Conservation (phyloP, 2,329 filamentous ascomycete species). For the Alternaria ventricosa region DNA sequence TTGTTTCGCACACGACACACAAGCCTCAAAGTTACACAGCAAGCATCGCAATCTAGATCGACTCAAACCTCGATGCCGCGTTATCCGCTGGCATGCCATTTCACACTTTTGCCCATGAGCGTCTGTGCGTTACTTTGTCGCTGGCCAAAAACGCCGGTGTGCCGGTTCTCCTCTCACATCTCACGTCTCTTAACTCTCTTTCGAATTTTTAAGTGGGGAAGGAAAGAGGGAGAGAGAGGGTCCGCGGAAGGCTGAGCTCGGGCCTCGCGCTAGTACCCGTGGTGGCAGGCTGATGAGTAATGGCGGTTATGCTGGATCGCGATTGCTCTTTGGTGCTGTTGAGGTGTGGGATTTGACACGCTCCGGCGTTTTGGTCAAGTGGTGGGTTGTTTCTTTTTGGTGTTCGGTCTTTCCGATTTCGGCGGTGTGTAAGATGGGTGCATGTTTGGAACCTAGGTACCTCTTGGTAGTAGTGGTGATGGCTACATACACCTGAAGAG, state of each 20-base stretch:
- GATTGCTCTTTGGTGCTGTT: not conserved
- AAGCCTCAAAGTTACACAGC: not conserved
- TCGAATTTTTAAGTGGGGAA: not conserved
- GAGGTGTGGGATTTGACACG: not conserved
- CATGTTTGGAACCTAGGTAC: not conserved
- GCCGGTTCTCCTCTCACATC: not conserved
- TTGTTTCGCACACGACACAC: not conserved
- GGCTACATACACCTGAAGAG: not conserved
- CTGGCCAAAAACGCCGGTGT: not conserved
- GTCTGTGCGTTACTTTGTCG: conserved; percentile 15
- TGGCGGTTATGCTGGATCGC: not conserved
- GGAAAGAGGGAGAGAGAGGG: not conserved
- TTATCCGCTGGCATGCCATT: conserved; percentile 15
- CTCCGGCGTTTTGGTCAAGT: not conserved
- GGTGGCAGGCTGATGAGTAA: not conserved
- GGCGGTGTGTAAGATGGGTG: not conserved
- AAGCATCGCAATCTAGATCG: conserved; percentile 8
- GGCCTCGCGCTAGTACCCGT: not conserved
- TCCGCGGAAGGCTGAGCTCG: not conserved
- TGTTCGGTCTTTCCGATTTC: not conserved
- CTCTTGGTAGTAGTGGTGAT: not conserved
- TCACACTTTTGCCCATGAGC: conserved; percentile 20
- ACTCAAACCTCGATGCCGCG: not conserved
- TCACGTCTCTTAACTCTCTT: no score
- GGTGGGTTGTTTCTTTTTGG: not conserved